Conservation (phyloP, 1,284 basidiomycete species). For the Naganishia cerealis region DNA sequence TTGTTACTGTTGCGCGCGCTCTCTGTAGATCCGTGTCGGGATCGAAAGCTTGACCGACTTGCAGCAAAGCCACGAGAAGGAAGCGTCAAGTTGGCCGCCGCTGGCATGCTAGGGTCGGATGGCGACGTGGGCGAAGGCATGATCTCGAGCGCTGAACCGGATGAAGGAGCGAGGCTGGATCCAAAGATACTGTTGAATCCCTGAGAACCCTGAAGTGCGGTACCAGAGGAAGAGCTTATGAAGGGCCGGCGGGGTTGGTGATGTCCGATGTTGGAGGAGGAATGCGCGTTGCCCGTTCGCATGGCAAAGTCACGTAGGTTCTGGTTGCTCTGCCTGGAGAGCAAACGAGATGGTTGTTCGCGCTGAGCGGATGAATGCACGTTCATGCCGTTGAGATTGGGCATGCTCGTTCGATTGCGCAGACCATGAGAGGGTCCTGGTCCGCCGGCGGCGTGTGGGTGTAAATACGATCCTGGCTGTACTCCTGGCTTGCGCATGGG, state of each 20-base stretch:
- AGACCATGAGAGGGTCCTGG: constrained; percentile 56
- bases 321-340: constrained; percentile 78
- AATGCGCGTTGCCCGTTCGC: constrained; percentile 62
- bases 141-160: constrained; percentile 24
- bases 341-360: constrained; percentile 69
- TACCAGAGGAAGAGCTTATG: constrained; percentile 40
- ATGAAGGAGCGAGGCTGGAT: constrained; percentile 28
- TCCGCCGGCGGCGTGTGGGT: constrained; percentile 23
- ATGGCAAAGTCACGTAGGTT: constrained; percentile 91
- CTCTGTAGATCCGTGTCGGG: constrained; percentile 13
- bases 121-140: constrained; percentile 34
- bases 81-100: constrained; percentile 1
- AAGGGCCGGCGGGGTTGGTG: constrained; percentile 38
- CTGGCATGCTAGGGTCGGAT: constrained; percentile 12
- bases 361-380: constrained; percentile 67
- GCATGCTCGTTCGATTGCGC: constrained; percentile 93
- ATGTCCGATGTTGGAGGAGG: constrained; percentile 14
- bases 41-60: constrained; percentile 13
- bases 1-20: neutral
- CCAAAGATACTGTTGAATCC: constrained; percentile 40
- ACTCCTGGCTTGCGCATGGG: constrained; percentile 9
- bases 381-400: constrained; percentile 57
- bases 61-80: constrained; percentile 27
- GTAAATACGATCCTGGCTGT: constrained; percentile 23
- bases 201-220: constrained; percentile 29